A percentile compares a stretch with the other conserved stretches of the same genome.
Conservation (phyloP, 2,329 filamentous ascomycete species). For the Cadophora malorum region DNA sequence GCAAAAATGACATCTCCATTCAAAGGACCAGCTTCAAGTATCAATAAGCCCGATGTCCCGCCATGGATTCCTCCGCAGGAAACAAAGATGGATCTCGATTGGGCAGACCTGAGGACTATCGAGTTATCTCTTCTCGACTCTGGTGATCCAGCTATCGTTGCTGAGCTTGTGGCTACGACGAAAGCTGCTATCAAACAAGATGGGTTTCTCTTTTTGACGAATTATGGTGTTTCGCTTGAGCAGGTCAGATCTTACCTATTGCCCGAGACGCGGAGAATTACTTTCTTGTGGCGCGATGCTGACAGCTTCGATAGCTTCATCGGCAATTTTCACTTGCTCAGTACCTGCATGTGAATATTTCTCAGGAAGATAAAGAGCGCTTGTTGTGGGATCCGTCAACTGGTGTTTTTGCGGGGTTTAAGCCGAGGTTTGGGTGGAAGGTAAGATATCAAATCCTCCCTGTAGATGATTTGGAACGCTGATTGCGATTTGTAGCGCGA, state of each 20-base stretch:
- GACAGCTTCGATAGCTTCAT: slow-evolving; percentile 43
- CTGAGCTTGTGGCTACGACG: slow-evolving; percentile 51
- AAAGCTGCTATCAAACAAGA: slow-evolving; percentile 53
- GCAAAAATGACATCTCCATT: slow-evolving; percentile 47
- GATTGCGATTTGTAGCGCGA: slow-evolving; percentile 45
- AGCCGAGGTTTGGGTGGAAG: slow-evolving; percentile 50
- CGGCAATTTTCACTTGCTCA: slow-evolving; percentile 58
- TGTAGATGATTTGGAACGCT: not conserved
- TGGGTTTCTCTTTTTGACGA: slow-evolving; percentile 55
- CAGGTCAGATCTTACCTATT: too few species aligned
- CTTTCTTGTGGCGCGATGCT: not conserved
- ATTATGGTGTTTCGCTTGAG: slow-evolving; percentile 57
- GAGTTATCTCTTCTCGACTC: slow-evolving; percentile 53
- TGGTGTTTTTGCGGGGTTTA: slow-evolving; percentile 58
- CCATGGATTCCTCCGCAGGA: slow-evolving; percentile 53
- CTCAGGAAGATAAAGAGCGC: slow-evolving; percentile 55
- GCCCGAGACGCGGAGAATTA: too few species aligned
- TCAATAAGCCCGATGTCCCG: slow-evolving; percentile 51
- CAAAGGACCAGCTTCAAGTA: slow-evolving; percentile 48
- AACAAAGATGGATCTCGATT: slow-evolving; percentile 53
- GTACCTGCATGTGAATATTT: slow-evolving; percentile 57
- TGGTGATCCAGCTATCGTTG: slow-evolving; percentile 50
- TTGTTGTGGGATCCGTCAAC: slow-evolving; percentile 55
- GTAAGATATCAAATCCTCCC: not conserved
- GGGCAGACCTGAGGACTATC: slow-evolving; percentile 51